phyloP scores from a whole-genome alignment of 108 stramenopile genomes.

The Mediolabrus comicus region DNA sequence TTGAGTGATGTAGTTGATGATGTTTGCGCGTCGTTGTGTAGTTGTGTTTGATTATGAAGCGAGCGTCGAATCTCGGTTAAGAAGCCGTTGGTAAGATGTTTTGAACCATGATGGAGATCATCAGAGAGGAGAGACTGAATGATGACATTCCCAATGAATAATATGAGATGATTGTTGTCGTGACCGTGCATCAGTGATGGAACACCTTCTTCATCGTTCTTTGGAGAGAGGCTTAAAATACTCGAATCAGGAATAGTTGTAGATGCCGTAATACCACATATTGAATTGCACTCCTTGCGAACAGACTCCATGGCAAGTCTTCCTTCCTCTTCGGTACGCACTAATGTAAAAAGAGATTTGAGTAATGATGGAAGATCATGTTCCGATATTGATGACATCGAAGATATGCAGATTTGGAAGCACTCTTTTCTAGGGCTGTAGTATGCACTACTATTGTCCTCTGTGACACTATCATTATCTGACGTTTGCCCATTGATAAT shows the following conservation, averaged over 20 bases:
- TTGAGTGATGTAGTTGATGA: not conserved
- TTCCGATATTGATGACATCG: constrained; percentile 33
- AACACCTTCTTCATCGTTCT: not conserved
- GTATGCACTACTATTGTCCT: not conserved
- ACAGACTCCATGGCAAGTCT: constrained; percentile 23
- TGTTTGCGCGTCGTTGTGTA: not conserved
- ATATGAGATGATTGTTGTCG: constrained; percentile 1
- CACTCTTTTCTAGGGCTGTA: constrained; percentile 11
- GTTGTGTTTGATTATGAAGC: constrained; percentile 2
- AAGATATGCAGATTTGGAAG: constrained; percentile 30
- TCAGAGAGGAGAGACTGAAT: constrained; percentile 24
- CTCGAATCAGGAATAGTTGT: not conserved
- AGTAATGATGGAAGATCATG: constrained; percentile 45
- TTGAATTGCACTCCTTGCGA: constrained; percentile 24
- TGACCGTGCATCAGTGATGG: not conserved
- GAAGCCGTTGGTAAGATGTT: constrained; percentile 18
- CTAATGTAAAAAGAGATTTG: constrained; percentile 28
- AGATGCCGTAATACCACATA: not conserved
- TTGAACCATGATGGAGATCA: constrained; percentile 14
- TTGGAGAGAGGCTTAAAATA: not conserved
- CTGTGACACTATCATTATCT: not conserved
- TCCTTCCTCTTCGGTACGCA: constrained; percentile 22
- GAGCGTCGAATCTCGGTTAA: constrained; percentile 18
- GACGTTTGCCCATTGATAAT: no score
- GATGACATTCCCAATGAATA: constrained; percentile 41